Conservation (phyloP, 768 basidiomycete species). For the Tricholoma furcatifolium region DNA sequence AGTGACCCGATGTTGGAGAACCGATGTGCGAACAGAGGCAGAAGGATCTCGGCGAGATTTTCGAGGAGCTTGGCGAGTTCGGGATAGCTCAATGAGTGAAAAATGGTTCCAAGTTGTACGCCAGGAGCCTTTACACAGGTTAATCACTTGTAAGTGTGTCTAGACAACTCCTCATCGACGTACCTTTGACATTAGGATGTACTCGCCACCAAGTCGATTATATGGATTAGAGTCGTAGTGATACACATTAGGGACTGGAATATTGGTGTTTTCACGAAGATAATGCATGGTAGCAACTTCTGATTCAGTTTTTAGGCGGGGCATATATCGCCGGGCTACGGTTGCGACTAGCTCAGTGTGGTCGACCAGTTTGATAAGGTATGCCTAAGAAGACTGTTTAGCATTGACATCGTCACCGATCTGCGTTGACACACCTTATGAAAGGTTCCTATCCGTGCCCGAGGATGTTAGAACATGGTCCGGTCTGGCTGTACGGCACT, state of each 20-base stretch:
- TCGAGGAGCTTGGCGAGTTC: conserved; percentile 63
- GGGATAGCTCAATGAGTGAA: conserved; percentile 66
- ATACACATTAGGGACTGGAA: conserved; percentile 76
- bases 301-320: conserved; percentile 81
- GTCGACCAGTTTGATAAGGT: conserved; percentile 67
- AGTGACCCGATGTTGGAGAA: conserved; percentile 78
- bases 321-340: conserved; percentile 84
- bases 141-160: conserved; percentile 6
- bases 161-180: conserved; percentile 19
- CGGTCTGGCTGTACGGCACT: conserved; percentile 26
- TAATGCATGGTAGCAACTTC: conserved; percentile 87
- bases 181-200: conserved; percentile 86
- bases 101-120: conserved; percentile 67
- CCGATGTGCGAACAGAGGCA: conserved; percentile 76
- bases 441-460: conserved; percentile 63
- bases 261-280: conserved; percentile 63
- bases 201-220: conserved; percentile 83
- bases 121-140: conserved; percentile 58
- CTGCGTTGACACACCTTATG: conserved; percentile 55
- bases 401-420: background rate
- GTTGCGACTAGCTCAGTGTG: conserved; percentile 68
- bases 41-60: conserved; percentile 64
- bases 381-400: conserved; percentile 49
- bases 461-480: conserved; percentile 8
- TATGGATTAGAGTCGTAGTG: conserved; percentile 82